Conservation (phyloP, 768 basidiomycete genomes). For the Termitomyces sp. region DNA sequence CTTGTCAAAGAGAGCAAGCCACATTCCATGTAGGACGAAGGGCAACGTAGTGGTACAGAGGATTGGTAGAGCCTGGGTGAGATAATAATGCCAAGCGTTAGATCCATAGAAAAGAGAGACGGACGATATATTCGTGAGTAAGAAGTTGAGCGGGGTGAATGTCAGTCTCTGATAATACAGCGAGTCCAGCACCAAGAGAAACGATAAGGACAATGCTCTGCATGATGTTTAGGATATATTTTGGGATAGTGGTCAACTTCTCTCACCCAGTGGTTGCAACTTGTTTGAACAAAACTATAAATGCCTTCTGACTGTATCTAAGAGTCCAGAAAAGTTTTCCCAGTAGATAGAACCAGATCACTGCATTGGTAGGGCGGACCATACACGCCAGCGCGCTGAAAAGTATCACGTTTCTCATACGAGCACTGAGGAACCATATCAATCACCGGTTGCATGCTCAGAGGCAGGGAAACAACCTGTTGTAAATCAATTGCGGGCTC, state of each 20-base stretch:
- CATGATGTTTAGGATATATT: neutral
- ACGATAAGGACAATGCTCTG: slow-evolving; percentile 21
- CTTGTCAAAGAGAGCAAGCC: slow-evolving; percentile 24
- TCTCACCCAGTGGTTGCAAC: slow-evolving; percentile 42
- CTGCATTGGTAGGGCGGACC: slow-evolving; percentile 82
- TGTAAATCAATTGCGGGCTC: slow-evolving; percentile 33
- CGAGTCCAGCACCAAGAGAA: slow-evolving; percentile 55
- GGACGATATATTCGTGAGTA: slow-evolving; percentile 74
- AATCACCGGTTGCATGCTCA: neutral
- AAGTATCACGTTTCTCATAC: slow-evolving; percentile 31
- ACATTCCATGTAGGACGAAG: slow-evolving; percentile 61
- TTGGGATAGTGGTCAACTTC: neutral
- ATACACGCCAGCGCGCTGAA: slow-evolving; percentile 78
- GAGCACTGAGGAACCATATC: slow-evolving; percentile 20
- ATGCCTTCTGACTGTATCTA: slow-evolving; percentile 26
- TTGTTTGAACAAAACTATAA: slow-evolving; percentile 33
- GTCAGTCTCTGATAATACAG: slow-evolving; percentile 62
- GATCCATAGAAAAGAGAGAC: slow-evolving; percentile 92
- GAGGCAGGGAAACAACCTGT: slow-evolving; percentile 25
- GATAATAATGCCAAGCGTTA: slow-evolving; percentile 84
- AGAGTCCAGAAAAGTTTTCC: slow-evolving; percentile 50
- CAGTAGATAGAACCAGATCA: slow-evolving; percentile 81
- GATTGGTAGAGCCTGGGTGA: slow-evolving; percentile 82
- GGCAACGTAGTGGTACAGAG: slow-evolving; percentile 71
- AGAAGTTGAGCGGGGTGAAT: slow-evolving; percentile 78